Percentiles rank a stretch among this genome's conserved stretches.
phyloP scores from a whole-genome alignment of 352 stramenopile genomes.

The Pelagophyceae sp. region DNA sequence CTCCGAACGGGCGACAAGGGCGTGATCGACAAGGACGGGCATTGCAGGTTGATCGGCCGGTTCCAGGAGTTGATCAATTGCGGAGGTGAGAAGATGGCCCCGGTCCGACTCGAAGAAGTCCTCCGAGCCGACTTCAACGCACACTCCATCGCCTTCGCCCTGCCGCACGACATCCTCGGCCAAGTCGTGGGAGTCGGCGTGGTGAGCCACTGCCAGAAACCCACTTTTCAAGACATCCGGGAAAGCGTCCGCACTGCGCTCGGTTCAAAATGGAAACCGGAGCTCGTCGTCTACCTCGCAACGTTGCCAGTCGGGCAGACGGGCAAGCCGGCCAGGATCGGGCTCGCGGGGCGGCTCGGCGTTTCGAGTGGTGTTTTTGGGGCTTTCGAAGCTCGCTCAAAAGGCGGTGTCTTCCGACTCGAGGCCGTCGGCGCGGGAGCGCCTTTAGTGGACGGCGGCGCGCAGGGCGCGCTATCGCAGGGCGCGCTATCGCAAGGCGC shows the following conservation, averaged over 20 bases:
- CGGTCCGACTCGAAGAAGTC: slow-evolving; percentile 44
- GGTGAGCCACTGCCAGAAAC: background rate
- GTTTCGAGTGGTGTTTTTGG: too few species aligned
- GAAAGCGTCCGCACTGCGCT: background rate
- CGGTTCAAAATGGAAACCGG: background rate
- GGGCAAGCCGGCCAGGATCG: slow-evolving; percentile 5
- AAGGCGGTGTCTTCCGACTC: background rate
- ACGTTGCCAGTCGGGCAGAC: background rate
- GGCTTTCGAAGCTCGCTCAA: too few species aligned
- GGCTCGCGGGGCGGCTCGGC: background rate
- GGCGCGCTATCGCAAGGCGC: background rate
- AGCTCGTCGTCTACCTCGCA: background rate
- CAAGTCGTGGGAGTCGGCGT: slow-evolving; percentile 20
- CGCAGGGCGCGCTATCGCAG: background rate
- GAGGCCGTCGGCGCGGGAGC: background rate
- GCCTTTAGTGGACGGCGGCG: background rate
- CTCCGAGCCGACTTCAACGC: background rate
- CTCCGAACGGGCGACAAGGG: slow-evolving; percentile 12
- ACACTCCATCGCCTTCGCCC: slow-evolving; percentile 20
- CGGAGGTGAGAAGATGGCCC: slow-evolving; percentile 48
- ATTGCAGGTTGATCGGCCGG: slow-evolving; percentile 42
- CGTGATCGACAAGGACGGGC: slow-evolving; percentile 33
- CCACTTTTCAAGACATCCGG: background rate
- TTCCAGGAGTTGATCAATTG: slow-evolving; percentile 56
- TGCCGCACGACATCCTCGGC: slow-evolving; percentile 16